These are phyloP conservation scores for Insectozyma bohioensis DNA, from an alignment of 1,139 yeast genomes.

Conservation along the genomic window DNA sequence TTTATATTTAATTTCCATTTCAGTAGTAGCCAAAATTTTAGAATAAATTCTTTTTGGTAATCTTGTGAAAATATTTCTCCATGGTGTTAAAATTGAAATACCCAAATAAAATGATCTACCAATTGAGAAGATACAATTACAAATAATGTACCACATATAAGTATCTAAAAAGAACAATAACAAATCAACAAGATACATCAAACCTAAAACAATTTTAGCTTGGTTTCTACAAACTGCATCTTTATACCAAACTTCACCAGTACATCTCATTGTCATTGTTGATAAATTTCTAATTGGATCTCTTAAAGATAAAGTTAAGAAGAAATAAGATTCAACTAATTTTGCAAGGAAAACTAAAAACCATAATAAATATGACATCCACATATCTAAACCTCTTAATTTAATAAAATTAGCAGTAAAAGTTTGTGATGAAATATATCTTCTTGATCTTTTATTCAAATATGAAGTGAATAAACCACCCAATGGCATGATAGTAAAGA, in stretches of 20 bases:
- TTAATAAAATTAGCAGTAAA: conserved; percentile 90
- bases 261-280: conserved; percentile 48
- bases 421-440: conserved; percentile 90
- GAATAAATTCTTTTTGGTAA: conserved; percentile 98
- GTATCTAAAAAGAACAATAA: conserved; percentile 97
- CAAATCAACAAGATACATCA: conserved; percentile 90
- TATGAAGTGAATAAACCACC: conserved; percentile 96
- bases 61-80: conserved; percentile 98
- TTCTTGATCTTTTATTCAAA: conserved; percentile 84
- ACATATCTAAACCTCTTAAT: conserved; percentile 86
- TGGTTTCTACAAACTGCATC: conserved; percentile 75
- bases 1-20: conserved; percentile 98
- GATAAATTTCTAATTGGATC: conserved; percentile 83
- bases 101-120: conserved; percentile 98
- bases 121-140: conserved; percentile 92
- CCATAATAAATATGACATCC: conserved; percentile 95
- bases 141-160: conserved; percentile 95
- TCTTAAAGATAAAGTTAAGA: conserved; percentile 84
- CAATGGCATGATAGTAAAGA: conserved; percentile 92
- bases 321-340: conserved; percentile 86
- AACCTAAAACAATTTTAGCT: conserved; percentile 82
- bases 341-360: conserved; percentile 84
- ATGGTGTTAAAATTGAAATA: conserved; percentile 96
- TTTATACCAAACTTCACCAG: conserved; percentile 91
- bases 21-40: conserved; percentile 94